A percentile compares a stretch with the other conserved stretches of the same genome.
Conservation (phyloP, 345 rosid genomes). For the Brassica rapa region DNA sequence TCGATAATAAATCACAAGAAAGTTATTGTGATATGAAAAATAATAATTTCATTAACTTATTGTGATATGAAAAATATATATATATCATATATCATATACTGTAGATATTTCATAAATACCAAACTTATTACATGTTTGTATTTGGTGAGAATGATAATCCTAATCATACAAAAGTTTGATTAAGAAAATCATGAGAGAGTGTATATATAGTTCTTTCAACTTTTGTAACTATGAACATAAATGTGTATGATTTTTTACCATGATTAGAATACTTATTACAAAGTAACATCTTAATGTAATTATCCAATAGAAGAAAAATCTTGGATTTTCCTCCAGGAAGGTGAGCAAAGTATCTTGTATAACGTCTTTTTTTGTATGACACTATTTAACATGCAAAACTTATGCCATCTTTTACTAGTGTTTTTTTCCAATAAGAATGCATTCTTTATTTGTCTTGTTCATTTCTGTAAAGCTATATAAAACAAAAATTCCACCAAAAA, state of each 20-base stretch:
- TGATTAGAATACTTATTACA: neutral
- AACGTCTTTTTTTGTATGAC: neutral
- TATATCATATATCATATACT: too few species aligned
- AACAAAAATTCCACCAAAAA: too few species aligned
- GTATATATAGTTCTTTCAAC: neutral
- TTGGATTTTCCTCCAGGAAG: neutral
- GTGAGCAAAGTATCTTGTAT: neutral
- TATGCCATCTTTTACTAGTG: neutral
- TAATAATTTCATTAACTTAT: too few species aligned
- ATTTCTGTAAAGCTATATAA: too few species aligned
- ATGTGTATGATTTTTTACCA: neutral
- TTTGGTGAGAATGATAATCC: neutral
- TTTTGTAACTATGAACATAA: neutral
- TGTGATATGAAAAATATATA: neutral
- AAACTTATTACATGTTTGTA: neutral
- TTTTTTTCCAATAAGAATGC: too few species aligned
- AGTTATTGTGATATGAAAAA: too few species aligned
- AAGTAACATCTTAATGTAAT: neutral
- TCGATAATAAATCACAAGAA: too few species aligned
- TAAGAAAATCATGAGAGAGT: too few species aligned
- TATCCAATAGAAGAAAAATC: neutral
- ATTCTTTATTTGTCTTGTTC: too few species aligned
- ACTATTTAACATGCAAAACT: neutral
- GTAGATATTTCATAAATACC: neutral
- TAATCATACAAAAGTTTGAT: too few species aligned